These are phyloP conservation scores for Penicillium bovifimosum DNA, from an alignment of 495 filamentous ascomycete species.

Conservation along the genomic window DNA sequence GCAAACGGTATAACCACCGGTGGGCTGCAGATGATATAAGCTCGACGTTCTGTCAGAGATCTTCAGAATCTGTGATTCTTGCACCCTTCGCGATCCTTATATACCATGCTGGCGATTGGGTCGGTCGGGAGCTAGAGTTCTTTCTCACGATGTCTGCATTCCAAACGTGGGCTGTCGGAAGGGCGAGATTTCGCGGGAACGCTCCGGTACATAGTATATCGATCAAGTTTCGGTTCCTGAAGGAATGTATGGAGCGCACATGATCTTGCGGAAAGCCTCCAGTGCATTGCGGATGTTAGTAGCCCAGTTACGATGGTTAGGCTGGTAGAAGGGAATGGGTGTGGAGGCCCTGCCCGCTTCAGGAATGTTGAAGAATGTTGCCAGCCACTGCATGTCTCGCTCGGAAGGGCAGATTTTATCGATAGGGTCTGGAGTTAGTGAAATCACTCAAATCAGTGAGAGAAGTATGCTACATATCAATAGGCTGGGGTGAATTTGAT, in stretches of 20 bases:
- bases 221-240: neutral
- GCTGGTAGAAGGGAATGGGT: neutral
- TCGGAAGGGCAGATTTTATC: too few relatives aligned
- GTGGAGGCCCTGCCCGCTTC: neutral
- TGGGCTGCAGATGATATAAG: neutral
- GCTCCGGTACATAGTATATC: neutral
- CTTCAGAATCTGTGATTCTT: neutral
- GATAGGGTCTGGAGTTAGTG: too few relatives aligned
- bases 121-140: neutral
- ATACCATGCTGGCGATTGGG: neutral
- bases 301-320: neutral
- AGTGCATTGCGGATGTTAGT: neutral
- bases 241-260: neutral
- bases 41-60: neutral
- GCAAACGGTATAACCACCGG: neutral
- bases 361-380: slow-evolving; percentile 14
- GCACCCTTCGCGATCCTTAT: neutral
- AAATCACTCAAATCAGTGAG: too few relatives aligned
- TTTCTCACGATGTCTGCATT: slow-evolving; percentile 7
- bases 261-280: neutral
- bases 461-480: too few relatives aligned
- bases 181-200: neutral
- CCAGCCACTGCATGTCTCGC: slow-evolving; percentile 12
- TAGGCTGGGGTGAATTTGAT: too few relatives aligned
- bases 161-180: slow-evolving; percentile 5